phyloP scores from a whole-genome alignment of 352 stramenopile genomes.

The Phytophthora macrochlamydospora region DNA sequence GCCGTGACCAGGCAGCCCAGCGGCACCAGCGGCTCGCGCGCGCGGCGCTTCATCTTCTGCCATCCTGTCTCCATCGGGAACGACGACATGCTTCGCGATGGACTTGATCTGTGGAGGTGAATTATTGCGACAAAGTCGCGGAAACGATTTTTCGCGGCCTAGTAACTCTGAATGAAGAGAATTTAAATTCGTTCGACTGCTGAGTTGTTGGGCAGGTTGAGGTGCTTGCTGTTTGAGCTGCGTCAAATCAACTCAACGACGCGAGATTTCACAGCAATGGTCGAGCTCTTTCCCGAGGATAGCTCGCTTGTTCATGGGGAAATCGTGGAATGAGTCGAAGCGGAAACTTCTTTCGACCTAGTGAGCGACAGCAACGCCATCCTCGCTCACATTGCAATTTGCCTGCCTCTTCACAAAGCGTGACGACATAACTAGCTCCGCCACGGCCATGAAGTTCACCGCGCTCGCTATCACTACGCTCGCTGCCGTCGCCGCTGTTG shows the following conservation, averaged over 20 bases:
- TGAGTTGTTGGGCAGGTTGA: too few species aligned
- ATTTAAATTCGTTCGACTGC: too few species aligned
- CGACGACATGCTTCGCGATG: conserved; percentile 18
- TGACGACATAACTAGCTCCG: not conserved
- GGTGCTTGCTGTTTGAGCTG: too few species aligned
- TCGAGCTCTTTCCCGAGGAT: too few species aligned
- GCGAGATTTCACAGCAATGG: too few species aligned
- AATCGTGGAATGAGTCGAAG: too few species aligned
- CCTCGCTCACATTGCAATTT: not conserved
- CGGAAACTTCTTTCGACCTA: too few species aligned
- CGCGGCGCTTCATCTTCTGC: conserved; percentile 84
- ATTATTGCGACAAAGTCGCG: not conserved
- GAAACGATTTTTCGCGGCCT: not conserved
- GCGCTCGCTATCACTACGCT: conserved; percentile 6
- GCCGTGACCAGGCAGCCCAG: conserved; percentile 68
- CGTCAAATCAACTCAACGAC: too few species aligned
- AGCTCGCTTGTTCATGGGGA: too few species aligned
- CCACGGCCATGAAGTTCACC: not conserved
- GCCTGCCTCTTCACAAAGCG: not conserved
- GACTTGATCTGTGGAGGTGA: conserved; percentile 18
- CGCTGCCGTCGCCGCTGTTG: conserved; percentile 3
- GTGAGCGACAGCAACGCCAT: not conserved
- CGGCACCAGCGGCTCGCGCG: conserved; percentile 71
- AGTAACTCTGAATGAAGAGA: too few species aligned
- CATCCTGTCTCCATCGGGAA: conserved; percentile 67